Conservation (phyloP, 192 early-diverging fungal genomes). For the Entomortierella beljakovae region DNA sequence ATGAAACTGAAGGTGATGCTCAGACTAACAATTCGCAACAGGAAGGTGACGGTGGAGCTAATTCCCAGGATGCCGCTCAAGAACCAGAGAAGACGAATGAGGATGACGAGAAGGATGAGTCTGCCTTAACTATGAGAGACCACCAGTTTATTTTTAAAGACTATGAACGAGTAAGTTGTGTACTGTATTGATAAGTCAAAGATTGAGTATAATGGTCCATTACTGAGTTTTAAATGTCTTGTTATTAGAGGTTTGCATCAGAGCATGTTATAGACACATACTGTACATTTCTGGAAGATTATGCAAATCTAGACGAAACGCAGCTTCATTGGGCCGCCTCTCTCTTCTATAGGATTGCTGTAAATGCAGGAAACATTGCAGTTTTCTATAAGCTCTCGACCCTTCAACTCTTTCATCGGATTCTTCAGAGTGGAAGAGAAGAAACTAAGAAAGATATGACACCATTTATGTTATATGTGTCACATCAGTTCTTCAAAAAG, state of each 20-base stretch:
- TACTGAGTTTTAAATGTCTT: too few relatives aligned
- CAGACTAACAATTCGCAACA: conserved; percentile 8
- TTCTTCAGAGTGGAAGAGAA: conserved; percentile 46
- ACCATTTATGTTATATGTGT: conserved; percentile 64
- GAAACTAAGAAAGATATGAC: conserved; percentile 53
- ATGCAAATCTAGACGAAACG: conserved; percentile 57
- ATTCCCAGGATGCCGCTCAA: not conserved
- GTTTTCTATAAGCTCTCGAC: conserved; percentile 74
- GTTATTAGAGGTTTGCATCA: conserved; percentile 63
- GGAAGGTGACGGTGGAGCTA: not conserved
- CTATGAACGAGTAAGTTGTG: conserved; percentile 59
- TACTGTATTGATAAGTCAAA: not conserved
- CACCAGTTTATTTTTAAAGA: conserved; percentile 57
- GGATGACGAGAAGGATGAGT: conserved; percentile 39
- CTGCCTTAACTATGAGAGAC: conserved; percentile 28
- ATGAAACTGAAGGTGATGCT: not conserved
- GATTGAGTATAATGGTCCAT: too few relatives aligned
- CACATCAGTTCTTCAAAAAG: conserved; percentile 67
- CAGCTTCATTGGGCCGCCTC: conserved; percentile 65
- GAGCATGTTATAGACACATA: conserved; percentile 66
- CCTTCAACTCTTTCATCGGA: conserved; percentile 72
- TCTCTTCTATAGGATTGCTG: conserved; percentile 76
- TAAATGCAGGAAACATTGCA: conserved; percentile 63
- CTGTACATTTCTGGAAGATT: conserved; percentile 66
- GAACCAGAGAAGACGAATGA: conserved; percentile 5